phyloP scores from a whole-genome alignment of 345 rosid genomes.

The Capsella bursapastoris region DNA sequence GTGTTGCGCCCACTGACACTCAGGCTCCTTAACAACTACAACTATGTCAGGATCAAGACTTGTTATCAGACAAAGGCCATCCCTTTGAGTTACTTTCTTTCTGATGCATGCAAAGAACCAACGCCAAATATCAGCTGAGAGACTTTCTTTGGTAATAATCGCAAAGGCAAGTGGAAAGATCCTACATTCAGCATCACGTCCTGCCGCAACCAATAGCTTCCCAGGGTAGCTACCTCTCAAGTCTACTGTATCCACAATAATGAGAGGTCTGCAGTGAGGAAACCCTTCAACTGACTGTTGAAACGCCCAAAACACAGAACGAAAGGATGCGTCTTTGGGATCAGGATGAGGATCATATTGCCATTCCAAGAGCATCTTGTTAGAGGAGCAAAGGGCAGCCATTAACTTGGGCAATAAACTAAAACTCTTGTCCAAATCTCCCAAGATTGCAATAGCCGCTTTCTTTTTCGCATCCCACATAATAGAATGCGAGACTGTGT shows the following conservation, averaged over 20 bases:
- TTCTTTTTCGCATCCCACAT: slow-evolving; percentile 25
- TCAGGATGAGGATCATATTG: not conserved
- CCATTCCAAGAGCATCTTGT: slow-evolving; percentile 2
- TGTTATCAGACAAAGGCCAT: slow-evolving; percentile 15
- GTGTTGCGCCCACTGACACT: slow-evolving; percentile 28
- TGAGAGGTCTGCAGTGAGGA: not conserved
- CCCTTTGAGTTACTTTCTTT: slow-evolving; percentile 12
- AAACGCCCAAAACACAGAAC: slow-evolving; percentile 23
- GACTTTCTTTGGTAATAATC: not conserved
- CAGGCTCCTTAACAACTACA: slow-evolving; percentile 22
- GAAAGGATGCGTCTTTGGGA: slow-evolving; percentile 11
- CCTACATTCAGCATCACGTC: not conserved
- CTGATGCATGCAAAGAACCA: slow-evolving; percentile 29
- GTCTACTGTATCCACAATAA: not conserved
- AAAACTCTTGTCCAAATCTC: slow-evolving; percentile 23
- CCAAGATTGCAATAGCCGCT: not conserved
- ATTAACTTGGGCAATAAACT: slow-evolving; percentile 24
- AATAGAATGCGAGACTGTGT: not conserved
- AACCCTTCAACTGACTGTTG: slow-evolving; percentile 19
- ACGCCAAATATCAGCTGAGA: slow-evolving; percentile 18
- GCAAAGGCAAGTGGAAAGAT: slow-evolving; percentile 26
- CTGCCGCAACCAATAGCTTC: not conserved
- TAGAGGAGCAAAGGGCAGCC: slow-evolving; percentile 6
- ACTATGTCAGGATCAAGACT: not conserved
- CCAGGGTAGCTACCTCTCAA: not conserved